Evolutionary conservation across 495 filamentous ascomycete genomes (phyloP).

Genomic region (Pseudevernia furfuracea): DNA sequence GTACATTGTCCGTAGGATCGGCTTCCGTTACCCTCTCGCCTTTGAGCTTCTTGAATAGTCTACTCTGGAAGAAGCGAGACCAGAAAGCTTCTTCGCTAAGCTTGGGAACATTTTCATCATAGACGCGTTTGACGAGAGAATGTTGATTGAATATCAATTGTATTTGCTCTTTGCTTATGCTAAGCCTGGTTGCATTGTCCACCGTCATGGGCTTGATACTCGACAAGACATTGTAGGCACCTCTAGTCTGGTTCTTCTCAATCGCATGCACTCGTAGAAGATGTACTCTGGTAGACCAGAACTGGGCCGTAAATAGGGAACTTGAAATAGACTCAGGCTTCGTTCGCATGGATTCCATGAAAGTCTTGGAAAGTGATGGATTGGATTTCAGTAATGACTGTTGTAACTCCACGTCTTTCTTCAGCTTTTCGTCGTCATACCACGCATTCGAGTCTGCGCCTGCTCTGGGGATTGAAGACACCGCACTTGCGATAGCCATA

Average conservation of each 20-base stretch:
- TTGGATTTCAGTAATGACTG: conserved; percentile 75
- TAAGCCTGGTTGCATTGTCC: conserved; percentile 69
- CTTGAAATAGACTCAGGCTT: conserved; percentile 76
- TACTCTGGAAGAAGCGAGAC: conserved; percentile 83
- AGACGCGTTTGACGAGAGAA: conserved; percentile 80
- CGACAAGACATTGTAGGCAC: conserved; percentile 86
- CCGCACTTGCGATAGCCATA: conserved; percentile 53
- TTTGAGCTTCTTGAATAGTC: conserved; percentile 82
- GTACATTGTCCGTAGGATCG: conserved; percentile 62
- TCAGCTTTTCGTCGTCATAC: conserved; percentile 71
- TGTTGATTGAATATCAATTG: conserved; percentile 88
- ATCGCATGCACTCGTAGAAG: conserved; percentile 85
- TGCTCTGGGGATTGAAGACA: conserved; percentile 31
- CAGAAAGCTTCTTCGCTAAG: conserved; percentile 76
- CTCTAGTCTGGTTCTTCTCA: conserved; percentile 73
- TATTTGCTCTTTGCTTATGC: conserved; percentile 86
- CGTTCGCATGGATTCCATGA: conserved; percentile 66
- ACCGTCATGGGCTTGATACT: conserved; percentile 76
- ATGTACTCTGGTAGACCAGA: conserved; percentile 83
- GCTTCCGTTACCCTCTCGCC: conserved; percentile 73
- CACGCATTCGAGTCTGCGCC: conserved; percentile 44
- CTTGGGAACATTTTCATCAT: conserved; percentile 87
- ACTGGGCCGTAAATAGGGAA: conserved; percentile 73
- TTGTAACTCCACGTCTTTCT: conserved; percentile 68
- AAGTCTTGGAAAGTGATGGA: conserved; percentile 63